Percentiles rank a stretch among this genome's conserved stretches.
These are phyloP conservation scores for Leptoxyphium fumago DNA, from an alignment of 2,329 filamentous ascomycete species.

Conservation along the genomic window DNA sequence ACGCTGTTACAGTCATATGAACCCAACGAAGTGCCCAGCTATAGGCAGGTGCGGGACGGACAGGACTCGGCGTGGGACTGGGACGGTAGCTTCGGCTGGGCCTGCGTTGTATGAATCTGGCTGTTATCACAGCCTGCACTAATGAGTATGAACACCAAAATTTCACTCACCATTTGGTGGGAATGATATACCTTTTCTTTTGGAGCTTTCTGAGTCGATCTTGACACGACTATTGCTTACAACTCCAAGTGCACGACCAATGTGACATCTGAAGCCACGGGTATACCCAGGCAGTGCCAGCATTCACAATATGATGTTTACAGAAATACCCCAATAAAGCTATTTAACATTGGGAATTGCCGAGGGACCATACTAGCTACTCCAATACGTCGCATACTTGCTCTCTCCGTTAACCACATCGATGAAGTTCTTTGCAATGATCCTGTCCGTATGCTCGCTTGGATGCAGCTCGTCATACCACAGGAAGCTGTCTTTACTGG, in stretches of 20 bases:
- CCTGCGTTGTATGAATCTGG: slow-evolving; percentile 15
- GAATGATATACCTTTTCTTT: too few species aligned
- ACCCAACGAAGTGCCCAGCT: slow-evolving; percentile 28
- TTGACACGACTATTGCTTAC: too few species aligned
- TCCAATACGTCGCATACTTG: slow-evolving; percentile 31
- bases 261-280: too few species aligned
- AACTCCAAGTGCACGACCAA: too few species aligned
- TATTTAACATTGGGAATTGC: too few species aligned
- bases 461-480: slow-evolving; percentile 68
- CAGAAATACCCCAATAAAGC: too few species aligned
- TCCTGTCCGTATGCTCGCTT: slow-evolving; percentile 45
- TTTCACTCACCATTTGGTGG: too few species aligned
- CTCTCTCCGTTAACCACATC: slow-evolving; percentile 37
- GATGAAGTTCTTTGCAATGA: slow-evolving; percentile 42
- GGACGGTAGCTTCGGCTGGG: slow-evolving; percentile 34
- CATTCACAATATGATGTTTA: too few species aligned
- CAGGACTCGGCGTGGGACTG: slow-evolving; percentile 24
- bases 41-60: slow-evolving; percentile 27
- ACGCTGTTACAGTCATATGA: slow-evolving; percentile 63
- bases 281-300: too few species aligned
- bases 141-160: too few species aligned
- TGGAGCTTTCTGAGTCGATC: too few species aligned
- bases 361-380: background rate
- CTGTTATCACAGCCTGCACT: too few species aligned
- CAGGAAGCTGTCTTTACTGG: slow-evolving; percentile 45